These are phyloP conservation scores for Neofusicoccum cordaticola DNA, from an alignment of 2,329 filamentous ascomycete genomes.

Conservation along the genomic window DNA sequence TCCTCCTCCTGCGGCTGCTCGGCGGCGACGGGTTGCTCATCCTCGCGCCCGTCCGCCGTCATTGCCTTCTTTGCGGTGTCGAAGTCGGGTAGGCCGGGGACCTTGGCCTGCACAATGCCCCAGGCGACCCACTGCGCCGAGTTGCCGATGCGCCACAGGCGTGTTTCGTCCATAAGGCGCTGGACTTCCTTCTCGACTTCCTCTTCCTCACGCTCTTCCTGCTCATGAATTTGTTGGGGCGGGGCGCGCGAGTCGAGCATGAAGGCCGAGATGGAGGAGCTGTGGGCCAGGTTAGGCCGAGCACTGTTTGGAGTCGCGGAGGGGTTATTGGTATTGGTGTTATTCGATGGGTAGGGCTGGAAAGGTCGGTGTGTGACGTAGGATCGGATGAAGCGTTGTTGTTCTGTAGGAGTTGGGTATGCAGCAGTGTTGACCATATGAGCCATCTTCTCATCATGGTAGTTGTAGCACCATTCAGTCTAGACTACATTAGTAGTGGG, in stretches of 20 bases:
- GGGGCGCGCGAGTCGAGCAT: constrained; percentile 66
- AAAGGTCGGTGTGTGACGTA: constrained; percentile 72
- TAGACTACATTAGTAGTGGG: constrained; percentile 25
- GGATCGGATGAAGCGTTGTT: constrained; percentile 77
- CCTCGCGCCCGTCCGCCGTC: not conserved
- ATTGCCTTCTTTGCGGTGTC: constrained; percentile 26
- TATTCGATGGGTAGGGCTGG: constrained; percentile 32
- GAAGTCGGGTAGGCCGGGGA: constrained; percentile 65
- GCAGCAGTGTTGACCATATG: constrained; percentile 64
- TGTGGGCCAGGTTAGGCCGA: constrained; percentile 28
- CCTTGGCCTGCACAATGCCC: constrained; percentile 93
- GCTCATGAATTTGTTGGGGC: constrained; percentile 34
- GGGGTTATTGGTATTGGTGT: constrained; percentile 30
- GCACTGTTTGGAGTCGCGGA: constrained; percentile 28
- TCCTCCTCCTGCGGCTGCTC: constrained; percentile 23
- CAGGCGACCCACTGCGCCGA: constrained; percentile 91
- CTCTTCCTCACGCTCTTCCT: constrained; percentile 56
- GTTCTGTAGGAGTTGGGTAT: constrained; percentile 79
- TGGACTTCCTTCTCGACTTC: constrained; percentile 65
- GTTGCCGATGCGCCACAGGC: constrained; percentile 83
- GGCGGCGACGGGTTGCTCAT: constrained; percentile 9
- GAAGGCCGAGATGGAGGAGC: constrained; percentile 56
- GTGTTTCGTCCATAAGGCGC: constrained; percentile 72
- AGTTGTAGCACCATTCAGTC: constrained; percentile 97
- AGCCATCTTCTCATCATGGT: constrained; percentile 68